Base-by-base conservation (phyloP, 768 basidiomycete genomes). In the Hemileccinum rubropunctum region DNA sequence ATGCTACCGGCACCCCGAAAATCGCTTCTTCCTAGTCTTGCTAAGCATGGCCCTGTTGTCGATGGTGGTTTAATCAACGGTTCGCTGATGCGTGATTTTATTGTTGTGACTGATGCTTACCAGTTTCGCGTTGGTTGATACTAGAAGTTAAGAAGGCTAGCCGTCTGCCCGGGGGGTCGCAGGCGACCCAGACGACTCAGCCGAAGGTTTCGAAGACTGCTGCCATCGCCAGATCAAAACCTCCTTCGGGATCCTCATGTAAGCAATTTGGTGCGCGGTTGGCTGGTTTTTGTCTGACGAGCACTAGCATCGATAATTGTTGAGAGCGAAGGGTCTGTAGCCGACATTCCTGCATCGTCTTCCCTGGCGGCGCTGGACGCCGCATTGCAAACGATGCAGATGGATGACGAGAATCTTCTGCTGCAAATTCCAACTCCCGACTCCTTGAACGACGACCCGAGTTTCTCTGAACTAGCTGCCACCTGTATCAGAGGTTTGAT, bases 331-430 rank as follows among this genome's bases (percentile, higher is more conserved):
- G 36, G 17, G 18, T 2, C 26, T 21, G n/a, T 30, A 13, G 13
- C 33, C 18, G 28, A 20, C 4, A 35, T 57, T 7, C 17, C 48
- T 4, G 17, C 45, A 20, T 63, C 59, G 15, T 52, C 44, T 34
- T 61, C 61, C 8, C 20, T 63, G 2, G 36, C 23, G 27, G n/a
- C 44, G 15, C 48, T 63, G 18, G 59, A 63, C 34, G 48, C 37
- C 6, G 46, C 53, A 5, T 37, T 60, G 17, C 39, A 50, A 41
- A 40, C 23, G 23, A 56, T 45, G 48, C 17, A 30, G 23, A n/a
- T 21, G 3, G 38, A 49, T 7, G 38, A 18, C 2, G 44, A 56
- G 21, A 35, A 44, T 38, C 47, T 48, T 26, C 42, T 63, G 30
- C 42, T 15, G 41, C 43, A 18, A 9, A 15, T 37, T 10, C 30